Evolutionary conservation across 768 basidiomycete genomes (phyloP), one percentile per base, ranked within the genome.

Genomic region (Flagelloscypha sp.): DNA sequence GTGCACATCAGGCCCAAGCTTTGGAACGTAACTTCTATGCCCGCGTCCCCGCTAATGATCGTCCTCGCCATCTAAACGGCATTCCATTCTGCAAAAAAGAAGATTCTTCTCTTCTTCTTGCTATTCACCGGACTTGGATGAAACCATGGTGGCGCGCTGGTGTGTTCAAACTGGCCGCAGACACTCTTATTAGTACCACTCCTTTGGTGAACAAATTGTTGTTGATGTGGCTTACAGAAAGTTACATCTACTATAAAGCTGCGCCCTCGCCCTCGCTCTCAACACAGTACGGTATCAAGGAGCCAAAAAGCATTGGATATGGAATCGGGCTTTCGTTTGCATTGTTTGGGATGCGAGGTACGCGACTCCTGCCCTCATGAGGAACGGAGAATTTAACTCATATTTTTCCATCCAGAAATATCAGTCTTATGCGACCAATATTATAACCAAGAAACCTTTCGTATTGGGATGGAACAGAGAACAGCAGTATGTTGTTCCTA

Each of bases 341-440:
- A 3, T 49, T 79, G 19, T 78, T 76, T 42, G 58, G 53, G 0
- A 80, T 79, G 78, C 76, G 79, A 64, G 65, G 74, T 70, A 38
- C 27, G 53, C 41, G 17, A 12, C 30, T 33, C 11, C 25, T 15
- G 40, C 29, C 18, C 33, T 32, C 31, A 16, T 22, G 3, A 20
- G 3, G 25, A n/a, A n/a, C n/a, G n/a, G n/a, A n/a, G n/a, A n/a
- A n/a, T n/a, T n/a, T n/a, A n/a, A n/a, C n/a, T n/a, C n/a, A n/a
- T n/a, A n/a, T n/a, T n/a, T n/a, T n/a, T n/a, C n/a, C n/a, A n/a
- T n/a, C n/a, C n/a, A n/a, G n/a, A n/a, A n/a, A n/a, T n/a, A n/a
- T n/a, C n/a, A n/a, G n/a, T n/a, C n/a, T n/a, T n/a, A n/a, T n/a
- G n/a, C n/a, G n/a, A n/a, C n/a, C n/a, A n/a, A n/a, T n/a, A n/a